Conservation (phyloP, 495 filamentous ascomycete genomes). For the Tuber melanosporum region DNA sequence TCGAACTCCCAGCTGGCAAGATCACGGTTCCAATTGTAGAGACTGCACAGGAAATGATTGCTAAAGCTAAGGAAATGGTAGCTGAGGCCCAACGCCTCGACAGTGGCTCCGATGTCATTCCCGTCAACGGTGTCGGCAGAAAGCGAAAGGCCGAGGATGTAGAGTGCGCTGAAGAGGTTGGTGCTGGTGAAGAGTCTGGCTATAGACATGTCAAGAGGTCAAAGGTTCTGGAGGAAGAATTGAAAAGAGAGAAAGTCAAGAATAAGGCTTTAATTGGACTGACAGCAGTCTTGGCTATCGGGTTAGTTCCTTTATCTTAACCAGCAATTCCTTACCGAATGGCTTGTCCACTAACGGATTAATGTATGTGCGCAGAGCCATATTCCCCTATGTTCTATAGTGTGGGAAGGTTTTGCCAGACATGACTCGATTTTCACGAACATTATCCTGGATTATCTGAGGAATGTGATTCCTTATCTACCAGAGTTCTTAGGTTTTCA, state of each 20-base stretch:
- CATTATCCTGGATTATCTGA: slow-evolving; percentile 5
- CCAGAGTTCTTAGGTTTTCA: neutral
- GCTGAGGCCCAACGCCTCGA: slow-evolving; percentile 63
- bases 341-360: slow-evolving; percentile 20
- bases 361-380: slow-evolving; percentile 46
- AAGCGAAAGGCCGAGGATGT: slow-evolving; percentile 85
- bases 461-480: slow-evolving; percentile 2
- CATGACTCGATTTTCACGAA: neutral
- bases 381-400: slow-evolving; percentile 53
- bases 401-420: neutral
- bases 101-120: slow-evolving; percentile 42
- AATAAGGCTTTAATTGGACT: slow-evolving; percentile 78
- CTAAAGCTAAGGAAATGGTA: slow-evolving; percentile 83
- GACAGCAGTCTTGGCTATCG: slow-evolving; percentile 74
- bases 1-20: slow-evolving; percentile 59
- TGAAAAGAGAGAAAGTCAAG: slow-evolving; percentile 75
- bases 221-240: slow-evolving; percentile 63
- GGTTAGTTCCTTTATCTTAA: slow-evolving; percentile 55
- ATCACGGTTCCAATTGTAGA: slow-evolving; percentile 68
- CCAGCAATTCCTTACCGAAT: neutral
- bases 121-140: slow-evolving; percentile 42
- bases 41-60: slow-evolving; percentile 72
- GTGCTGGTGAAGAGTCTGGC: slow-evolving; percentile 53
- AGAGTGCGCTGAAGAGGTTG: slow-evolving; percentile 45
- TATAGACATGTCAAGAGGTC: slow-evolving; percentile 62